phyloP scores from a whole-genome alignment of 208 protist genomes.

The Acanthamoeba royreba region DNA sequence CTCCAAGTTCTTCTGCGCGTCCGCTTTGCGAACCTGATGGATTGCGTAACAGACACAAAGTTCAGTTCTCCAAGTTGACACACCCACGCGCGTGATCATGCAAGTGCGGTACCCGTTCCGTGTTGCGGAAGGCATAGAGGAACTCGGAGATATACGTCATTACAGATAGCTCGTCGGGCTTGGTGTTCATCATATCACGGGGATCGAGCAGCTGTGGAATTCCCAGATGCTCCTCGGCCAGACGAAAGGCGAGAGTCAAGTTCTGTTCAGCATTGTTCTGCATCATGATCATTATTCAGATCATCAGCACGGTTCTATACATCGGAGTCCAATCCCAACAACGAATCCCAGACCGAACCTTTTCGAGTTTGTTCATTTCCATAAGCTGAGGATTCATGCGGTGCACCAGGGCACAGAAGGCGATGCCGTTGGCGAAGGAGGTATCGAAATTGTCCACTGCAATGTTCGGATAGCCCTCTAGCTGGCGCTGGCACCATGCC shows the following conservation, averaged over 20 bases:
- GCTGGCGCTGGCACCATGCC: slow-evolving; percentile 75
- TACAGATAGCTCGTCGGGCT: slow-evolving; percentile 76
- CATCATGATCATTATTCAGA: neutral
- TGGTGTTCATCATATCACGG: slow-evolving; percentile 67
- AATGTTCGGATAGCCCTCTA: slow-evolving; percentile 65
- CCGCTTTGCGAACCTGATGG: neutral
- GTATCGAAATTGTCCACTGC: slow-evolving; percentile 77
- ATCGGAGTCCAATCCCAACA: no score
- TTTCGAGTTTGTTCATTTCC: neutral
- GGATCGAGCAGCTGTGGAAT: slow-evolving; percentile 79
- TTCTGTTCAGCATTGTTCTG: slow-evolving; percentile 58
- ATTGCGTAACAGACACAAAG: no score
- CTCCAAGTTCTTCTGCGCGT: neutral
- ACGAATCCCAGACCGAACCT: no score
- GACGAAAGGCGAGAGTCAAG: slow-evolving; percentile 76
- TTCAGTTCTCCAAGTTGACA: no score
- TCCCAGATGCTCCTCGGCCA: slow-evolving; percentile 74
- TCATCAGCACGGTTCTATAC: no score
- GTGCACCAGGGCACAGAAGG: slow-evolving; percentile 72
- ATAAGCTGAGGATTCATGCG: neutral
- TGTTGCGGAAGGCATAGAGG: slow-evolving; percentile 51
- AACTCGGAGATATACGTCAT: slow-evolving; percentile 81
- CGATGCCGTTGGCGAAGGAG: slow-evolving; percentile 63
- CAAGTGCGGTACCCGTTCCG: neutral
- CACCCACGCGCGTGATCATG: no score